Conservation (phyloP, 345 rosid species). For the Brassica napus region Da-Ae NC_063446.1:29068001-29068500, state of each 20-base stretch:
- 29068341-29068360: constrained; percentile 14
- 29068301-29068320: not conserved
- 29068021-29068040: constrained; percentile 12
- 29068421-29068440: not conserved
- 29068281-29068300: constrained; percentile 29
- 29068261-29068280: constrained; percentile 33
- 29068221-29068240: constrained; percentile 20
- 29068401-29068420: not conserved
- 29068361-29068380: not conserved
- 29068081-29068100: constrained; percentile 11
- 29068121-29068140: not conserved
- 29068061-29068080: constrained; percentile 2
- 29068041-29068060: constrained; percentile 19
- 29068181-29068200: constrained; percentile 29
- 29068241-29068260: constrained; percentile 27
- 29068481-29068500: not conserved
- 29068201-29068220: constrained; percentile 33
- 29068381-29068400: not conserved
- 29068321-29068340: constrained; percentile 30
- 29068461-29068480: not conserved
- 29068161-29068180: not conserved
- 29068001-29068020: not conserved
- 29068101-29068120: constrained; percentile 8
- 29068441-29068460: not conserved
- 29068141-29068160: constrained; percentile 19